A percentile compares a stretch with the other conserved stretches of the same genome.
phyloP scores from a whole-genome alignment of 2,329 filamentous ascomycete species.

The Calonectria montana region DNA sequence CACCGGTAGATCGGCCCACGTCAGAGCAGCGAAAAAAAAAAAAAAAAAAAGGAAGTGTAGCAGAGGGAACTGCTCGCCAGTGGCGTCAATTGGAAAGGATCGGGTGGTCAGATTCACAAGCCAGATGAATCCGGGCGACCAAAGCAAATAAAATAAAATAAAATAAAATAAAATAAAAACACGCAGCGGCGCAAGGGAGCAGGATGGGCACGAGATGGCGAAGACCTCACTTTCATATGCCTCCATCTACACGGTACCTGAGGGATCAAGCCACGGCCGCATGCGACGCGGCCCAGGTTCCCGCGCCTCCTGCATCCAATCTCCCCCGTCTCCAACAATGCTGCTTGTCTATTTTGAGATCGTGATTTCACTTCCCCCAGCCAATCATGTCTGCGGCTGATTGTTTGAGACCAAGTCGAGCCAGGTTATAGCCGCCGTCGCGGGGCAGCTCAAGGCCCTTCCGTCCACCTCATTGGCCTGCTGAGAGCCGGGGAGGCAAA shows the following conservation, averaged over 20 bases:
- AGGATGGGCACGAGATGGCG: not conserved
- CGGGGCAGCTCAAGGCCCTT: constrained; percentile 8
- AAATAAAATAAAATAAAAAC: not conserved
- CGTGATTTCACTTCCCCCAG: not conserved
- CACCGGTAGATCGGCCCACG: constrained; percentile 3
- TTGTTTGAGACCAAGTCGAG: not conserved
- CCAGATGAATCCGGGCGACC: not conserved
- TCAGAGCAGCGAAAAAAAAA: not conserved
- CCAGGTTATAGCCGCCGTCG: constrained; percentile 23
- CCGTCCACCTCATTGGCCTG: constrained; percentile 10
- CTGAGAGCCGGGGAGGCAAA: constrained; percentile 2
- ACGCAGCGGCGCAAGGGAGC: not conserved
- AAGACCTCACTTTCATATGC: not conserved
- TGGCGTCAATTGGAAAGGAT: not conserved
- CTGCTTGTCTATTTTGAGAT: constrained; percentile 6
- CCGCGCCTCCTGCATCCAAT: not conserved
- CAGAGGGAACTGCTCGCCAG: not conserved
- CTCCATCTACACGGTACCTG: not conserved
- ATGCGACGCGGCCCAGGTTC: constrained; percentile 17
- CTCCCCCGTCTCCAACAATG: not conserved
- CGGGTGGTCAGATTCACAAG: not conserved
- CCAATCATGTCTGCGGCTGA: constrained; percentile 6
- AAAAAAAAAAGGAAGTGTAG: no score
- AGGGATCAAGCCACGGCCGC: constrained; percentile 11
- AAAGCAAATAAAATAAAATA: not conserved